Conservation (phyloP, 371 early-diverging fungal genomes). For the Mucor plumbeus region DNA sequence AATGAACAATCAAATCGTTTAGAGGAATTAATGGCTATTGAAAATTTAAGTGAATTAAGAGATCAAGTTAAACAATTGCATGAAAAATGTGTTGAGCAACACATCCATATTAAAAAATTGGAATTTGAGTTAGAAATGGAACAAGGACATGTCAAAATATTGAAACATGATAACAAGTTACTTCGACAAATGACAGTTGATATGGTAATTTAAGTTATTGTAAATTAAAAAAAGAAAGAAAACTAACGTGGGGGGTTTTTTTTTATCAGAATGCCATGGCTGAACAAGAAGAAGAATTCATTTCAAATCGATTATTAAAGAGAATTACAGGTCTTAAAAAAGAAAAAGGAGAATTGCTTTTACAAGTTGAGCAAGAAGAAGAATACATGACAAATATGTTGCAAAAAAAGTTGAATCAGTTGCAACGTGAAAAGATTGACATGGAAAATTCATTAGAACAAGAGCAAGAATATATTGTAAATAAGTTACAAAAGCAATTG, state of each 20-base stretch:
- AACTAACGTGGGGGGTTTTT: too few species aligned
- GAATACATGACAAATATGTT: constrained; percentile 78
- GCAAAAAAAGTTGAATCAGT: constrained; percentile 71
- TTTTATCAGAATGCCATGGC: constrained; percentile 68
- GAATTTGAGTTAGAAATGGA: constrained; percentile 74
- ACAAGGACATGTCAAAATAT: constrained; percentile 70
- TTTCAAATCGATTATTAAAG: constrained; percentile 68
- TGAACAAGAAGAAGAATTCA: constrained; percentile 77
- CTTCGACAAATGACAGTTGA: constrained; percentile 66
- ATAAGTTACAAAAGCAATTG: constrained; percentile 67
- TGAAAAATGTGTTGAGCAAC: constrained; percentile 49
- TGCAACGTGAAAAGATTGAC: constrained; percentile 82
- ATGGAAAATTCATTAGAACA: constrained; percentile 83
- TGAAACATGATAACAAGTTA: constrained; percentile 69
- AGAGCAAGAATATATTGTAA: constrained; percentile 85
- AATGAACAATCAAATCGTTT: constrained; percentile 27
- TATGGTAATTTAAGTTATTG: constrained; percentile 46
- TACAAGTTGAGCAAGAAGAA: constrained; percentile 76
- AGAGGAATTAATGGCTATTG: constrained; percentile 34
- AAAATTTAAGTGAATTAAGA: constrained; percentile 43
- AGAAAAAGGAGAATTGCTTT: constrained; percentile 68
- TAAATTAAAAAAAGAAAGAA: not conserved
- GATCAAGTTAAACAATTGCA: constrained; percentile 44
- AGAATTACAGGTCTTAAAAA: constrained; percentile 73
- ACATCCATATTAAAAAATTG: constrained; percentile 59